Base-by-base conservation (phyloP, 2,329 filamentous ascomycete genomes). In the Pyrenochaeta sp. region DNA sequence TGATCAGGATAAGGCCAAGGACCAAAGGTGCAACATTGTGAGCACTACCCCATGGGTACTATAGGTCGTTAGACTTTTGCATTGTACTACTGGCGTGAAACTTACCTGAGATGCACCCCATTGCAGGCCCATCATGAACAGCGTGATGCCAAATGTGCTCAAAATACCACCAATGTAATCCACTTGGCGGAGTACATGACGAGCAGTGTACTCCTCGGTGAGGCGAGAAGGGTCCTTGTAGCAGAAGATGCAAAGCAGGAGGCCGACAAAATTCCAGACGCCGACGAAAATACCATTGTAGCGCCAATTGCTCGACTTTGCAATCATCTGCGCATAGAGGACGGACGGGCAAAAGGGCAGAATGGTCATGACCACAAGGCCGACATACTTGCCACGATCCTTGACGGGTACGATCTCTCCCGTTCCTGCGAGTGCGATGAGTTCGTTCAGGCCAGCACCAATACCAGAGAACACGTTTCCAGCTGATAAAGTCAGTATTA, bases 371-470 rank as follows among this genome's bases (percentile, higher is more conserved):
- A 86, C 79, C 10, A 88, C 69, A 1, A 77, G 65, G 9, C 81
- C 80, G 17, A 87, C 80, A 58, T 87, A 87, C 59, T 78, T 78
- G 20, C 83, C 85, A 34, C 86, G 80, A 65, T 87, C 82, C 13
- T 79, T 74, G 14, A 82, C 82, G 1, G 86, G 86, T 0, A 84
- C 86, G 47, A 89, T 76, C 62, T 89, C 86, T 2, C 84, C 83
- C 1, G 85, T 86, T 22, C 80, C 86, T 19, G 86, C 84, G 7
- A 89, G 73, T 4, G 86, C 84, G 5, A 84, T 88, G 22, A 89
- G 72, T 65, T 88, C 85, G 53, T 84, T 85, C 48, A 88, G 79
- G 10, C 86, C 86, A 8, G 85, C 84, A 22, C 85, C 86, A 5
- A 82, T 73, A 2, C 86, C 86, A 7, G 84, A 78, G 51, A 88